Evolutionary conservation across 2,329 filamentous ascomycete genomes (phyloP).

Genomic region (Ophiostoma novo-ulmi): DNA sequence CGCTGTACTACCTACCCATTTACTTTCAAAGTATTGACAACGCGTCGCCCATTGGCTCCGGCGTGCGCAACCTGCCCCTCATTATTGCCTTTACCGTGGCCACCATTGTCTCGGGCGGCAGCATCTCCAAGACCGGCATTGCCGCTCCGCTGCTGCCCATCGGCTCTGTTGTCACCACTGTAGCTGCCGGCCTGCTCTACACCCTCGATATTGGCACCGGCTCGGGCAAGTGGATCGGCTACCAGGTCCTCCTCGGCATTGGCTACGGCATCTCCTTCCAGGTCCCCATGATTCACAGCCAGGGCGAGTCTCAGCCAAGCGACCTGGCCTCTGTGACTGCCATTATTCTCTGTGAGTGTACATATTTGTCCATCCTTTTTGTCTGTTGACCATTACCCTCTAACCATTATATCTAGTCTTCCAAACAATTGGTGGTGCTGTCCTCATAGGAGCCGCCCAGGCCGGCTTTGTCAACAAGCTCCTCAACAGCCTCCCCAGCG

Average conservation of each 20-base stretch:
- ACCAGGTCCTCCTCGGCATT: conserved; percentile 44
- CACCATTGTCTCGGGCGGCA: conserved; percentile 34
- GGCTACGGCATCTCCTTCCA: conserved; percentile 44
- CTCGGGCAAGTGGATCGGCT: conserved; percentile 42
- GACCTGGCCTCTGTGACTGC: conserved; percentile 40
- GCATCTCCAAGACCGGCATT: conserved; percentile 34
- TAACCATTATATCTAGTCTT: conserved; percentile 29
- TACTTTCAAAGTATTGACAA: conserved; percentile 48
- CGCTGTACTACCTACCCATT: conserved; percentile 45
- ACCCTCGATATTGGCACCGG: conserved; percentile 35
- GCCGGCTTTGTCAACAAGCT: conserved; percentile 39
- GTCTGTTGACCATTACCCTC: background rate
- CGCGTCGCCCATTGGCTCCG: conserved; percentile 36
- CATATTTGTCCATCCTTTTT: background rate
- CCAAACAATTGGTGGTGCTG: conserved; percentile 45
- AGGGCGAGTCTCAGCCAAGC: conserved; percentile 31
- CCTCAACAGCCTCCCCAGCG: conserved; percentile 29
- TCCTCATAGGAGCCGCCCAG: conserved; percentile 44
- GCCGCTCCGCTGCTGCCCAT: conserved; percentile 35
- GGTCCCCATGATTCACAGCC: conserved; percentile 40
- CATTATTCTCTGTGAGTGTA: conserved; percentile 32
- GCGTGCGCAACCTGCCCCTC: conserved; percentile 40
- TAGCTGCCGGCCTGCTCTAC: conserved; percentile 38
- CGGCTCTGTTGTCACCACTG: conserved; percentile 32
- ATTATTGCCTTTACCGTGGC: conserved; percentile 37